Evolutionary conservation across 106 monocot species (phyloP).

Genomic region (Dioscorea dumetorum): DNA sequence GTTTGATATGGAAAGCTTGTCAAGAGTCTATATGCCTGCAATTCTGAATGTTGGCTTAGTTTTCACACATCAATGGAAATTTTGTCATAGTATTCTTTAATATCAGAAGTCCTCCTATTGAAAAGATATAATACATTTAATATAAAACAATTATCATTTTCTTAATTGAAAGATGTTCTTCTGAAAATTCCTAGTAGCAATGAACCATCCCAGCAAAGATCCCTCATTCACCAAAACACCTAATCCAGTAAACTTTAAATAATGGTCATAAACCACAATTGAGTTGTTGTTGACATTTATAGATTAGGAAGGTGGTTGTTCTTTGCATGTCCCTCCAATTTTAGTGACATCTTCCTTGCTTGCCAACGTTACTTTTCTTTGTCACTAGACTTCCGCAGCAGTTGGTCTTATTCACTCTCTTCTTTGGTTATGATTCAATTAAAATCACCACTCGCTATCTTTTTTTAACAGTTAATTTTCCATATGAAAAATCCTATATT

Average conservation of each 20-base stretch:
- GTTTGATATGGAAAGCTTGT: too few species aligned
- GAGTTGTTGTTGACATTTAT: neutral
- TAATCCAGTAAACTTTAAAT: too few species aligned
- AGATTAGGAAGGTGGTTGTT: neutral
- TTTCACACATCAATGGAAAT: too few species aligned
- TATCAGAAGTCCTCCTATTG: too few species aligned
- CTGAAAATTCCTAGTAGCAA: too few species aligned
- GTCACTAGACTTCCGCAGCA: neutral
- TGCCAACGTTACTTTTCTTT: neutral
- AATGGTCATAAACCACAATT: too few species aligned
- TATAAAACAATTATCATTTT: too few species aligned
- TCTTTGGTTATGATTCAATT: neutral
- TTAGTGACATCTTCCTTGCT: neutral
- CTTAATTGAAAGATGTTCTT: too few species aligned
- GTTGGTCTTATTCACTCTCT: neutral
- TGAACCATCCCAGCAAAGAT: neutral
- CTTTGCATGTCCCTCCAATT: slow-evolving; percentile 4
- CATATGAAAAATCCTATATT: neutral
- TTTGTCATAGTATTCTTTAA: too few species aligned
- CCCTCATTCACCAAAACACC: neutral
- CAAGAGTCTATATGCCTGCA: too few species aligned
- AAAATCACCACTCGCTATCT: neutral
- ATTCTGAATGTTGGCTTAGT: too few species aligned
- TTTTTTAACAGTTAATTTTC: neutral
- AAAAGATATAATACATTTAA: too few species aligned